Conservation (phyloP, 2,329 filamentous ascomycete genomes). For the Cladophialophora bantiana region DNA sequence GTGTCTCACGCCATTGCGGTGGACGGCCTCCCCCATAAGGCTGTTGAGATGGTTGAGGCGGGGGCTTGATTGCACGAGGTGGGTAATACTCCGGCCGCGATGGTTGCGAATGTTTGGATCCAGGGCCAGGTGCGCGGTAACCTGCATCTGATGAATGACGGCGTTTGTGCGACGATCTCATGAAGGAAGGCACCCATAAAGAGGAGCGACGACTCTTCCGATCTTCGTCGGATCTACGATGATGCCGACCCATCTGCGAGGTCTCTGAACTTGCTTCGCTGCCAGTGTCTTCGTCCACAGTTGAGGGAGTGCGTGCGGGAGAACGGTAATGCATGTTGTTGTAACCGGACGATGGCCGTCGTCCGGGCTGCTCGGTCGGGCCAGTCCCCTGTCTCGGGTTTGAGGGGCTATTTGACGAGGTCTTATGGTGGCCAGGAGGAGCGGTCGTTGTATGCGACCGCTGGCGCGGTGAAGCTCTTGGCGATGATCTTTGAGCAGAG, state of each 20-base stretch:
- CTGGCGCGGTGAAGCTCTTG: slow-evolving; percentile 28
- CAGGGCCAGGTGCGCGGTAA: slow-evolving; percentile 30
- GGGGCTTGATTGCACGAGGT: slow-evolving; percentile 31
- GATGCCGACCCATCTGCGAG: slow-evolving; percentile 37
- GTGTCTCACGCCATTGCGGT: slow-evolving; percentile 32
- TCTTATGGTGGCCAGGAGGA: slow-evolving; percentile 14
- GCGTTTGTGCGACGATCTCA: slow-evolving; percentile 37
- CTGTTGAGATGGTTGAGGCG: slow-evolving; percentile 20
- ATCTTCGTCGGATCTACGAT: slow-evolving; percentile 35
- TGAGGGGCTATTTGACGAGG: slow-evolving; percentile 23
- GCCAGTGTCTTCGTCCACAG: slow-evolving; percentile 34
- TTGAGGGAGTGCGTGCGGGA: slow-evolving; percentile 32
- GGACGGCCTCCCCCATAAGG: slow-evolving; percentile 25
- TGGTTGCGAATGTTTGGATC: slow-evolving; percentile 25
- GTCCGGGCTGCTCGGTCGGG: slow-evolving; percentile 20
- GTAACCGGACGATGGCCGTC: slow-evolving; percentile 28
- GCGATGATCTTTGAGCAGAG: slow-evolving; percentile 35
- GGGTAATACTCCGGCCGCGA: slow-evolving; percentile 35
- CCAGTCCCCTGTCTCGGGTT: slow-evolving; percentile 16
- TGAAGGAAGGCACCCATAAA: slow-evolving; percentile 37
- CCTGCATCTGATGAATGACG: slow-evolving; percentile 40
- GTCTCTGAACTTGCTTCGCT: slow-evolving; percentile 46
- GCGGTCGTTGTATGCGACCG: slow-evolving; percentile 35
- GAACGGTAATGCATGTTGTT: slow-evolving; percentile 28
- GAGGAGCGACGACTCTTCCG: slow-evolving; percentile 32